phyloP scores from a whole-genome alignment of 352 stramenopile species.

The Phytopythium aichiense region DNA sequence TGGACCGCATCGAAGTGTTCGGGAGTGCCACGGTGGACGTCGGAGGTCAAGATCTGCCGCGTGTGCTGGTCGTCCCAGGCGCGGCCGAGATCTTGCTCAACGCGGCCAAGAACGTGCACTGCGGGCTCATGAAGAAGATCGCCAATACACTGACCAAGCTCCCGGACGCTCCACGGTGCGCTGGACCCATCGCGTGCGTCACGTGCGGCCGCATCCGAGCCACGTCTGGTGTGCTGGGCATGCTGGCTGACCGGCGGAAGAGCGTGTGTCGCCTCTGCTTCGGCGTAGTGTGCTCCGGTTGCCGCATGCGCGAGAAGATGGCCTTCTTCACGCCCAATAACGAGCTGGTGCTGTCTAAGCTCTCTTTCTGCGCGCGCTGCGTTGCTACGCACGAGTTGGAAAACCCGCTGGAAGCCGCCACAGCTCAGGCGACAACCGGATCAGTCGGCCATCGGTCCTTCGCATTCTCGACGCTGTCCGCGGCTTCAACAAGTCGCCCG shows the following conservation, averaged over 20 bases:
- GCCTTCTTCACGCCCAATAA: slow-evolving; percentile 25
- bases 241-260: slow-evolving; percentile 9
- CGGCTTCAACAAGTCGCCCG: neutral
- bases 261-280: slow-evolving; percentile 31
- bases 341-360: slow-evolving; percentile 24
- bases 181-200: neutral
- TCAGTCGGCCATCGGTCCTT: neutral
- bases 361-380: slow-evolving; percentile 33
- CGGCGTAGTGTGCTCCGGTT: slow-evolving; percentile 21
- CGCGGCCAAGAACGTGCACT: slow-evolving; percentile 19
- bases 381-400: slow-evolving; percentile 5
- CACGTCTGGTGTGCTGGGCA: slow-evolving; percentile 1
- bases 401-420: slow-evolving; percentile 1
- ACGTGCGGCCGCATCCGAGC: slow-evolving; percentile 14
- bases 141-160: slow-evolving; percentile 15
- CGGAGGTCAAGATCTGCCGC: slow-evolving; percentile 16
- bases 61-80: slow-evolving; percentile 22
- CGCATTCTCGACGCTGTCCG: neutral
- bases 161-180: slow-evolving; percentile 6
- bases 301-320: slow-evolving; percentile 26
- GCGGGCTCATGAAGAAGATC: slow-evolving; percentile 43
- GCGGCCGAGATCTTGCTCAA: slow-evolving; percentile 20
- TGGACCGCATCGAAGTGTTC: slow-evolving; percentile 40
- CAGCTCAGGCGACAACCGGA: neutral
- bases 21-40: slow-evolving; percentile 19